phyloP scores from a whole-genome alignment of 2,329 filamentous ascomycete species.

The Ophiostoma sp. region DNA sequence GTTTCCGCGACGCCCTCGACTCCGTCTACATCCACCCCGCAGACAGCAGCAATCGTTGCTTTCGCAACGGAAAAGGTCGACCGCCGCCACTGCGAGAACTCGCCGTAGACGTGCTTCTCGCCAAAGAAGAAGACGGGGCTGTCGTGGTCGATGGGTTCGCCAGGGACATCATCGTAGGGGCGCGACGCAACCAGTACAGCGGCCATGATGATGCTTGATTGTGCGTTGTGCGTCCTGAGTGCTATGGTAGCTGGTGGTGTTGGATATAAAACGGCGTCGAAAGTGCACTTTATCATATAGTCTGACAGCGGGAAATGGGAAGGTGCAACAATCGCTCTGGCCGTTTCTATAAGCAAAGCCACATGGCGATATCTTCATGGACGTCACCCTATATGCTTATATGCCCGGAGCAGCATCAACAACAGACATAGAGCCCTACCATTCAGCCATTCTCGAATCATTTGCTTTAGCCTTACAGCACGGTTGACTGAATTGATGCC shows the following conservation, averaged over 20 bases:
- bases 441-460: not conserved
- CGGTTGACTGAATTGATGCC: not conserved
- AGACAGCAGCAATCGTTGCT: conserved; percentile 30
- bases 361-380: too few species aligned
- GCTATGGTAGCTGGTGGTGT: too few species aligned
- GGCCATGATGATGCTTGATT: not conserved
- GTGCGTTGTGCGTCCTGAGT: too few species aligned
- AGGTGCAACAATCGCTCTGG: too few species aligned
- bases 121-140: conserved; percentile 32
- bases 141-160: conserved; percentile 14
- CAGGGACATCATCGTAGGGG: conserved; percentile 12
- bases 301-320: too few species aligned
- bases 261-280: too few species aligned
- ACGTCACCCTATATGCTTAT: too few species aligned
- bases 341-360: too few species aligned
- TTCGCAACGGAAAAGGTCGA: conserved; percentile 31
- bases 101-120: conserved; percentile 31
- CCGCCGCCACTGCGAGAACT: conserved; percentile 36
- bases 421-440: not conserved
- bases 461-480: not conserved
- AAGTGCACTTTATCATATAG: too few species aligned
- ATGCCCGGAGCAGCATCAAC: too few species aligned
- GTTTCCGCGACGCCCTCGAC: conserved; percentile 17
- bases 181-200: not conserved
- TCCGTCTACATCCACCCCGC: conserved; percentile 24